Evolutionary conservation across 1,139 yeast genomes (phyloP).

Genomic region (Blastobotrys aristatus): DNA sequence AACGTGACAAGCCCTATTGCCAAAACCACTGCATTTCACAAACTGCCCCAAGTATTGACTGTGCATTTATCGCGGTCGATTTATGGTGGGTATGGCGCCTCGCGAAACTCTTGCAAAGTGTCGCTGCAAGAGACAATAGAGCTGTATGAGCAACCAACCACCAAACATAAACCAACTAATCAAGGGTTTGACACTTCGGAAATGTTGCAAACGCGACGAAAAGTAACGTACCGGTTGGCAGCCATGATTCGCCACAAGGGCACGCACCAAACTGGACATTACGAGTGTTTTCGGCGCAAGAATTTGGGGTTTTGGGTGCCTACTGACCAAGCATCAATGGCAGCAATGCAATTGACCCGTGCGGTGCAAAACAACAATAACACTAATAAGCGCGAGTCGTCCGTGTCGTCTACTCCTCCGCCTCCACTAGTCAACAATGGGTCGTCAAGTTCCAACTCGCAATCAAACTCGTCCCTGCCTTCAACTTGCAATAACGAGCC

Average conservation of each 20-base stretch:
- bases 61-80: constrained; percentile 81
- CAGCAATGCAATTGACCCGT: constrained; percentile 1
- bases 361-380: not conserved
- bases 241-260: constrained; percentile 85
- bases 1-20: constrained; percentile 58
- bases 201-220: not conserved
- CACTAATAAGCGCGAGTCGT: too few species aligned
- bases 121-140: constrained; percentile 54
- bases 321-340: not conserved
- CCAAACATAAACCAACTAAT: constrained; percentile 27
- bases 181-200: not conserved
- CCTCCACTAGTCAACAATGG: not conserved
- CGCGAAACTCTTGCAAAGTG: constrained; percentile 74
- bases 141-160: constrained; percentile 41
- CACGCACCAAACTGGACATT: constrained; percentile 86
- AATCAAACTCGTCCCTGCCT: not conserved
- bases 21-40: constrained; percentile 55
- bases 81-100: constrained; percentile 62
- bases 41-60: constrained; percentile 66
- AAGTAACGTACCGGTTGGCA: constrained; percentile 49
- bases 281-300: constrained; percentile 36
- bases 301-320: constrained; percentile 26
- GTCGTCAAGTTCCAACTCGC: not conserved
- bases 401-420: not conserved
- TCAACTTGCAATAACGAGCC: too few species aligned